Base-by-base conservation (phyloP, 2,329 filamentous ascomycete species). In the Gliomastix tumulicola region DNA sequence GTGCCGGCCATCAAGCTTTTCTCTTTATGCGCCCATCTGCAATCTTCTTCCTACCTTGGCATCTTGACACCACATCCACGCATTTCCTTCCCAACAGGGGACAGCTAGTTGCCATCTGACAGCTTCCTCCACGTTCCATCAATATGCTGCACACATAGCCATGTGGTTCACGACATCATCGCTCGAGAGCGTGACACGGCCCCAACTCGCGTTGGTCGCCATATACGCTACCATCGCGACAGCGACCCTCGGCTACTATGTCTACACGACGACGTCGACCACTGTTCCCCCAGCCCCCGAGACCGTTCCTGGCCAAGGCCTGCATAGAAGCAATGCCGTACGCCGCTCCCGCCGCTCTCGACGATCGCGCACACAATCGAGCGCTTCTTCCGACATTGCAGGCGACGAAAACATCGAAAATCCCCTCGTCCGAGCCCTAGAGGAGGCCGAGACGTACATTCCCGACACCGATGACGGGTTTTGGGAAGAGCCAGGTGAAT, bases 271-370 rank as follows among this genome's bases (percentile, higher is more conserved):
- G 10, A 28, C n/a, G n/a, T 12, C 25, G 10, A 7, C 17, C 7
- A 7, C n/a, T 9, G n/a, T 13, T 28, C 13, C 13, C 17, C 17
- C 25, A 28, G 5, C 25, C 47, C 30, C 30, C 15, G 38, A 34
- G 5, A 15, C 31, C 12, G 23, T 39, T 17, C 50, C 47, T 9
- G 58, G 56, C n/a, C 45, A 52, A 21, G 54, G 57, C 12, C 60
- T 86, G 21, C 81, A 76, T 46, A 68, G 82, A 43, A 81, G 80
- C 51, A 85, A 84, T 56, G 82, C 82, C 10, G 53, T 85, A 25
- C 77, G 80, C 42, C 71, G 74, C 39, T 52, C 54, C 21, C 66
- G 65, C 18, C 53, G 57, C 19, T 53, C 51, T 19, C 55, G 52
- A 54, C 50, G 23, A 56, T 32, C 21, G 34, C 25, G 54, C 20